Evolutionary conservation across 768 basidiomycete genomes (phyloP), one percentile per base, ranked within the genome.

Genomic region (Mycena rosella): DNA sequence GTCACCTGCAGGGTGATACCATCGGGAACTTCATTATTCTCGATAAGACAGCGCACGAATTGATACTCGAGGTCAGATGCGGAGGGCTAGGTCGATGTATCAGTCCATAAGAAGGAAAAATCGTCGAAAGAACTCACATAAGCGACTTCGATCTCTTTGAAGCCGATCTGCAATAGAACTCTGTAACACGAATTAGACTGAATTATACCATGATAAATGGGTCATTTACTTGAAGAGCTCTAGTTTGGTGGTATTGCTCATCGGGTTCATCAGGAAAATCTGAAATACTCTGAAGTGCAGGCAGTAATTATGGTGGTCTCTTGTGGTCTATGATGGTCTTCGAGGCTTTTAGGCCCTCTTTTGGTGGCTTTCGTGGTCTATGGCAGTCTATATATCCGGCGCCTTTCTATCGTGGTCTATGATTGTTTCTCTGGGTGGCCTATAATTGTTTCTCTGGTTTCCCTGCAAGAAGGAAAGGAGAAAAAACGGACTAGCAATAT

Each of bases 111-210:
- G 15, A 34, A 48, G n/a, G 20, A 13, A 17, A 26, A 18, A 15
- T n/a, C 40, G 29, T 7, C 24, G 29, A 6, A n/a, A 29, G 47
- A n/a, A 58, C 44, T 45, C 30, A 58, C 57, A 79, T 98, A 99
- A 51, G 96, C 93, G 48, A 97, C 88, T 80, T 99, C 97, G 76
- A 99, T 97, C 82, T 99, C 93, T 84, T 99, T 99, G 78, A 97
- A 89, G 34, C 96, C 96, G 75, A 59, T 59, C 34, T 48, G 45
- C 30, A 59, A 45, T 24, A 95, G 85, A 70, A 90, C 81, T 66
- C 87, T 81, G 82, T 89, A 89, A 83, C 90, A 89, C 32, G 82
- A 78, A 32, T 85, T 84, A 75, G 91, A 89, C 75, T 90, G 89
- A 40, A 49, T 13, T 22, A 61, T 14, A 32, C 18, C 20, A 11